Conservation (phyloP, 352 stramenopile genomes). For the Peronospora belbahrii region DNA sequence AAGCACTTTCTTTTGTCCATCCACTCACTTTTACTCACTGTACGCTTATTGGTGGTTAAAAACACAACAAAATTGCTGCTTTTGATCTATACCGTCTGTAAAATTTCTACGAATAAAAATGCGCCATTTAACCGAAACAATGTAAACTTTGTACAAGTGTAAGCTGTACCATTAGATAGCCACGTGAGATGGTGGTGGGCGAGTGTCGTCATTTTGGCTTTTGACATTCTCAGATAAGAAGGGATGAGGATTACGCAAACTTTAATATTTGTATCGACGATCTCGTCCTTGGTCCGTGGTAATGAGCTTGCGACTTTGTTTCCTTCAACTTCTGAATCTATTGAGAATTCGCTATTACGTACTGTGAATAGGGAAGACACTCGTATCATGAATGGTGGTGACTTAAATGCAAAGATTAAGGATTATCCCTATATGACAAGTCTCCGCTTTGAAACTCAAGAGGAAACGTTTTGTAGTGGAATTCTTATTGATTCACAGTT, state of each 20-base stretch:
- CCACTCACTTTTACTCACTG: too few relatives aligned
- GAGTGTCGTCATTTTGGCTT: too few relatives aligned
- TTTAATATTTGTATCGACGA: constrained; percentile 13
- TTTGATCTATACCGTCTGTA: too few relatives aligned
- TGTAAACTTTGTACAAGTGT: too few relatives aligned
- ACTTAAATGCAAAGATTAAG: constrained; percentile 33
- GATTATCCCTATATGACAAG: constrained; percentile 44
- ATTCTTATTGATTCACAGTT: constrained; percentile 49
- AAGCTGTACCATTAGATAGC: too few relatives aligned
- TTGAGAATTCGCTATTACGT: constrained; percentile 11
- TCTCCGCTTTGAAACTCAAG: constrained; percentile 30
- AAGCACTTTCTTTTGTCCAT: too few relatives aligned
- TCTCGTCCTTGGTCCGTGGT: constrained; percentile 5
- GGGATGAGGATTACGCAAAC: constrained; percentile 16
- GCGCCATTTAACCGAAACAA: too few relatives aligned
- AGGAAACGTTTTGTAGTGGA: constrained; percentile 44
- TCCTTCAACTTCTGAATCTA: background rate
- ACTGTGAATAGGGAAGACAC: constrained; percentile 19
- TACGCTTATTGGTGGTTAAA: too few relatives aligned
- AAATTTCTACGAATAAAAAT: too few relatives aligned
- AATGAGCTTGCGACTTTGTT: constrained; percentile 29
- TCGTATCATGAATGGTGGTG: constrained; percentile 46
- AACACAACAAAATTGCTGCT: too few relatives aligned
- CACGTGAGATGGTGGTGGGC: too few relatives aligned
- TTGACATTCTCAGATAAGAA: too few relatives aligned